Evolutionary conservation across 228 moss, liverwort and hornwort species (phyloP), one percentile per base, ranked within the genome.

Genomic region (Sphagnum fallax): DNA sequence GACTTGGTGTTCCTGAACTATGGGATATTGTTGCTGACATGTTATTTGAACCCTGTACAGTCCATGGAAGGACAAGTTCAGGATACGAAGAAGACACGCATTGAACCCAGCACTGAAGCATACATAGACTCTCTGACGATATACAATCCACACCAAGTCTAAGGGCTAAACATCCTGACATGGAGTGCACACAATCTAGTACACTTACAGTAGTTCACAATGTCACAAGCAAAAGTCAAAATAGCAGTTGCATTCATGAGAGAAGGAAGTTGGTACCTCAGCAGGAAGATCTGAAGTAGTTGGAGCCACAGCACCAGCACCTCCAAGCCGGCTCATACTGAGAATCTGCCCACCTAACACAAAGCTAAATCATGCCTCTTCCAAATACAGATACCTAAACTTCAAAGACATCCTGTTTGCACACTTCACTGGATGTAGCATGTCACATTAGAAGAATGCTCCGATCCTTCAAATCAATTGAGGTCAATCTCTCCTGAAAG

Each of bases 241-340:
- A 12, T 8, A 55, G 2, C 9, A 8, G 12, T 8, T 8, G 12
- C 12, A 55, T 55, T 3, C 8, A 8, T 55, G 55, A 8, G 55
- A 55, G 16, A 16, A 55, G 72, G 48, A 67, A 63, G 16, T 6
- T 51, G 70, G 75, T 90, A 98, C 98, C 98, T 98, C 94, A 66
- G 90, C 72, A 10, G 94, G 90, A 51, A 90, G 77, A 74, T 98
- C 98, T 52, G 87, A 88, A 52, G 83, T 88, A 15, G 87, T 81
- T 47, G 92, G 88, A 14, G 92, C 89, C 50, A 98, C 94, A 50
- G 94, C 98, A 75, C 98, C 98, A 12, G 98, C 90, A 72, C 88
- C 84, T 79, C 98, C 98, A 57, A 98, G 75, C 68, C 98, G 89
- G 74, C 98, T 98, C 98, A 98, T 98, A 73, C 98, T 98, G 70